These are phyloP conservation scores for Trichoderma sp. DNA, from an alignment of 2,329 filamentous ascomycete genomes.

Conservation along the genomic window DNA sequence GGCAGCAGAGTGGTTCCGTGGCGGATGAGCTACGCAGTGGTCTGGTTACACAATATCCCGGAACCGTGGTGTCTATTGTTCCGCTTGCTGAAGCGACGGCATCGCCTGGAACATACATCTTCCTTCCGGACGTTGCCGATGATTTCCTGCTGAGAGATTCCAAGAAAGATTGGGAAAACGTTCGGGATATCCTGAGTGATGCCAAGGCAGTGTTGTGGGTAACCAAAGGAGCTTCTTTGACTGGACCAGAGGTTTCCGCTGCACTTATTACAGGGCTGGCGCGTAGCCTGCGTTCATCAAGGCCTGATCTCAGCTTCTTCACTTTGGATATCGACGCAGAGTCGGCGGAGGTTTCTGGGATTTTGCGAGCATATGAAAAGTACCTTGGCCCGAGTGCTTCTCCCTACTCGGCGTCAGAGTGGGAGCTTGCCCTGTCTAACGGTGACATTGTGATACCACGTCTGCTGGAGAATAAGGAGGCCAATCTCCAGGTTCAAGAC, in stretches of 20 bases:
- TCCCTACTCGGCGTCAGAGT: conserved; percentile 11
- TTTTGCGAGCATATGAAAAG: conserved; percentile 11
- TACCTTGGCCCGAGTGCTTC: conserved; percentile 8
- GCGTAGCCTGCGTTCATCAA: background rate
- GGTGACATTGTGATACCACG: conserved; percentile 14
- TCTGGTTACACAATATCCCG: background rate
- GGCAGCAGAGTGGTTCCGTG: background rate
- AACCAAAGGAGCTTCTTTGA: background rate
- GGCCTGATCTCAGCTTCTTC: background rate
- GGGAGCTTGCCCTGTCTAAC: conserved; percentile 16
- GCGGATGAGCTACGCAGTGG: background rate
- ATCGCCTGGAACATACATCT: conserved; percentile 2
- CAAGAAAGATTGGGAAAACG: conserved; percentile 1
- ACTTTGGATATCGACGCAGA: background rate
- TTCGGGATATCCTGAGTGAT: background rate
- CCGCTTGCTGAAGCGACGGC: background rate
- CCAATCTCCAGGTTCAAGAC: conserved; percentile 6
- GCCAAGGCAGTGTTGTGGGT: conserved; percentile 15
- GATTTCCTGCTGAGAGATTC: background rate
- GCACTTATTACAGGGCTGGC: conserved; percentile 2
- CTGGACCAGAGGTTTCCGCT: background rate
- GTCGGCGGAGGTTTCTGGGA: background rate
- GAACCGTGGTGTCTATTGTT: background rate
- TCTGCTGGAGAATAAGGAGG: conserved; percentile 2
- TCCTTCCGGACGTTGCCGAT: background rate